Base-by-base conservation (phyloP, 441 rosid species). In the Erodium texanum region DNA sequence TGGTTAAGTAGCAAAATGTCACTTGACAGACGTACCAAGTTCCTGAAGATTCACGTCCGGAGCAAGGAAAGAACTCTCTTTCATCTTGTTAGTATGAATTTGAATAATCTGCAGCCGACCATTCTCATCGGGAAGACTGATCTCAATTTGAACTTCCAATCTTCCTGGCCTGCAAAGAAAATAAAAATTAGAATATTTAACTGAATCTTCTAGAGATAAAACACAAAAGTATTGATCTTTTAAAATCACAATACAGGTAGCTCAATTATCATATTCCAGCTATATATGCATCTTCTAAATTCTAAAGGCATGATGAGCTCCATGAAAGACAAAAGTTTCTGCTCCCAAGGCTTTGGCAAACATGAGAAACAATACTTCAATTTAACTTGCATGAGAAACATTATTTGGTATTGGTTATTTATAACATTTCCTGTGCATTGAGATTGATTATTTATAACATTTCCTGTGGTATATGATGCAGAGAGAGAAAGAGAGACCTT, bases 41-140 rank as follows among this genome's bases (percentile, higher is more conserved):
- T 94, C 99, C 76, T 84, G 87, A 71, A 94, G 96, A 76, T 81
- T 86, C 67, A 94, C 87, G 81, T 89, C 98, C 72, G 82, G 80
- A 72, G 92, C 83, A 76, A 94, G 91, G 79, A 94, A 94, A 73
- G 99, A 94, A 77, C 84, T 94, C 78, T 94, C 99, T 78, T 87
- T 94, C 99, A 94, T 94, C 81, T 87, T 92, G 84, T 84, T 94
- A 19, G 99, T 94, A 79, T 92, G 98, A 82, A 94, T 94, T 76
- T 94, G 87, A 80, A 94, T 92, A 76, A 94, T 94, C 81, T 92
- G 99, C 68, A 92, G 70, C 41, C 97, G 97, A 12, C 99, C 99
- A 74, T 84, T 82, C 86, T 94, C 99, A 87, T 94, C 99, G n/a
- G 97, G 99, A 85, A 94, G 99, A 82, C 94, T 89, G 76, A 94